Evolutionary conservation across 495 filamentous ascomycete genomes (phyloP), one percentile per base, ranked within the genome.

Genomic region (Neurospora sublineolata): DNA sequence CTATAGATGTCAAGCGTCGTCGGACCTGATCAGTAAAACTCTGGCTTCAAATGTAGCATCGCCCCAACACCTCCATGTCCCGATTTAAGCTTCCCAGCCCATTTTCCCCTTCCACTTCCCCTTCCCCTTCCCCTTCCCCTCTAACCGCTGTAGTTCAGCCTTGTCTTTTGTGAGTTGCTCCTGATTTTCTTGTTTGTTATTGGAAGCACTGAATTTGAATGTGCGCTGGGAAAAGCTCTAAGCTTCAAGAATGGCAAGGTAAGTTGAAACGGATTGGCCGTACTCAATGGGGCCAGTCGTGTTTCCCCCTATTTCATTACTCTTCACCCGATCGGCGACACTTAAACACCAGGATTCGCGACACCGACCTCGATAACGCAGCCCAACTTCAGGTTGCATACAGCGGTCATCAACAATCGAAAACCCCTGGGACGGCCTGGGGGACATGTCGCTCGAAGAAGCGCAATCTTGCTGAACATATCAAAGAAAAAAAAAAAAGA

Each of bases 1-100:
- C 18, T 8, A 30, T 74, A 86, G 84, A 82, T 72, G 69, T 81
- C 83, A 86, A 86, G 83, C 84, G 84, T 80, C 84, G 80, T 81
- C 84, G 84, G 71, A 81, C 82, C 74, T 84, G 75, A 84, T 73
- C 58, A 73, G 41, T 67, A 30, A 73, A 23, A 68, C 44, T 75
- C 73, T 33, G 52, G 52, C 52, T 33, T 64, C 14, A 30, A 33
- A 64, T 64, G 14, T 64, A 64, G 27, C 46, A 1, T 27, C 46
- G 1, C 20, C n/a, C 46, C 20, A 27, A 58, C 46, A 52, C 46
- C 46, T 27, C 4, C 27, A 60, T 60, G 27, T 37, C 20, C 33
- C n/a, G 0, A 4, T 36, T 30, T 10, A 36, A 41, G n/a, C 10
- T 33, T 67, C 64, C 39, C n/a, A 70, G 11, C 69, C 23, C 39